These are phyloP conservation scores for Psilocybe azurescens DNA, from an alignment of 768 basidiomycete genomes.

Conservation along the genomic window DNA sequence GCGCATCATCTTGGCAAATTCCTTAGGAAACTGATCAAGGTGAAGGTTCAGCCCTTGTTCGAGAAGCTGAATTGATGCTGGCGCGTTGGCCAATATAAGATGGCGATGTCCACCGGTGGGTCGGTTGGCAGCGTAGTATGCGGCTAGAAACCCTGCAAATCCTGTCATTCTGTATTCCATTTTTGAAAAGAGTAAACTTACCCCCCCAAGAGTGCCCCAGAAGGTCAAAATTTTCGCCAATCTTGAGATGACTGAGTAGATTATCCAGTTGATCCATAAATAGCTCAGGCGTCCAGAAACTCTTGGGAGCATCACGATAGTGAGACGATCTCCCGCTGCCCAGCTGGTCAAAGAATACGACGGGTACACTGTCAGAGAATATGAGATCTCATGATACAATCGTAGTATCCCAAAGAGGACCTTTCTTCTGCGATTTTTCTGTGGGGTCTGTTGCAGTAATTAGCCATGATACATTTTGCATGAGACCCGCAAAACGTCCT, in stretches of 20 bases:
- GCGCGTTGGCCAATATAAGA: constrained; percentile 41
- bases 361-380: constrained; percentile 37
- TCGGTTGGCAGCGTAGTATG: constrained; percentile 33
- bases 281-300: constrained; percentile 56
- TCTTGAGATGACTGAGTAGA: constrained; percentile 47
- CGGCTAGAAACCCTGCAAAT: constrained; percentile 50
- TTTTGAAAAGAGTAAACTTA: neutral
- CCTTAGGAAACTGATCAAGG: constrained; percentile 37
- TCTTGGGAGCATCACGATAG: constrained; percentile 43
- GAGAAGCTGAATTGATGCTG: constrained; percentile 3
- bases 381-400: no score
- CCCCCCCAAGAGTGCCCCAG: constrained; percentile 53
- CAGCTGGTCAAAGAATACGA: constrained; percentile 62
- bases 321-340: constrained; percentile 60
- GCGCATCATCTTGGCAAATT: constrained; percentile 39
- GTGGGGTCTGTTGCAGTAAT: neutral
- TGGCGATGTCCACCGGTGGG: constrained; percentile 49
- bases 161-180: no score
- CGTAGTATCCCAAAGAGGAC: constrained; percentile 1
- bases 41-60: neutral
- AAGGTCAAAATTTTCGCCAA: constrained; percentile 47
- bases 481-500: constrained; percentile 38
- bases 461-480: neutral
- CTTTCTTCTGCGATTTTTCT: neutral
- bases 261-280: constrained; percentile 57